A percentile compares a stretch with the other conserved stretches of the same genome.
These are phyloP conservation scores for Petunia secreta DNA, from an alignment of 257 asterid species.

Conservation along the genomic window DNA sequence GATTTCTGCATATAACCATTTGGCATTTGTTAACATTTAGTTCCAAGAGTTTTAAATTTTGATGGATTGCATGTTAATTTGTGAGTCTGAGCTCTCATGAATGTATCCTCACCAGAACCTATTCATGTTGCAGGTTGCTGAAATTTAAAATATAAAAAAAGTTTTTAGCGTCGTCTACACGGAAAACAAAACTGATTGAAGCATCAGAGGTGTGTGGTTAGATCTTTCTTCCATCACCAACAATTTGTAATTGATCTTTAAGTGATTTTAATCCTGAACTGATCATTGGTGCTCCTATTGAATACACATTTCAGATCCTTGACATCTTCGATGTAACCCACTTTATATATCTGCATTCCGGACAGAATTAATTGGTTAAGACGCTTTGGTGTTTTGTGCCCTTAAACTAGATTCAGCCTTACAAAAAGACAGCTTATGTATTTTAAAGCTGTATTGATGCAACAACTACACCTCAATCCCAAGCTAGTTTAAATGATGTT, in stretches of 20 bases:
- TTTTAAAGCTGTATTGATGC: not conserved
- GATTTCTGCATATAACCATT: not conserved
- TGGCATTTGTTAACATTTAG: not conserved
- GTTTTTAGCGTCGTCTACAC: constrained; percentile 85
- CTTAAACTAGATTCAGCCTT: not conserved
- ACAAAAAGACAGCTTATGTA: not conserved
- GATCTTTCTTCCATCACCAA: constrained; percentile 1
- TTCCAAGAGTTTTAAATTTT: not conserved
- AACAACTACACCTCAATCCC: not conserved
- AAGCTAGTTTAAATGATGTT: constrained; percentile 6
- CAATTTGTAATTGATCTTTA: constrained; percentile 12
- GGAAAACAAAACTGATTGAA: constrained; percentile 80
- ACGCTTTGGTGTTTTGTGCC: not conserved
- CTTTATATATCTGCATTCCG: constrained; percentile 1
- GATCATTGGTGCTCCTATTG: not conserved
- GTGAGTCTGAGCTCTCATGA: not conserved
- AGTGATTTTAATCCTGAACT: not conserved
- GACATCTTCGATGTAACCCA: not conserved
- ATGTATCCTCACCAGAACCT: not conserved
- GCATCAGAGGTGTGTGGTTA: constrained; percentile 66
- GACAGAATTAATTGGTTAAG: not conserved
- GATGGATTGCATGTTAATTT: not conserved
- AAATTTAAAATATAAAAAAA: constrained; percentile 53
- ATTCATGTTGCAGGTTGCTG: constrained; percentile 61
- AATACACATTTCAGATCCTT: constrained; percentile 2